phyloP scores from a whole-genome alignment of 129 eudicot species.

The Smallanthus sonchifolius region DNA sequence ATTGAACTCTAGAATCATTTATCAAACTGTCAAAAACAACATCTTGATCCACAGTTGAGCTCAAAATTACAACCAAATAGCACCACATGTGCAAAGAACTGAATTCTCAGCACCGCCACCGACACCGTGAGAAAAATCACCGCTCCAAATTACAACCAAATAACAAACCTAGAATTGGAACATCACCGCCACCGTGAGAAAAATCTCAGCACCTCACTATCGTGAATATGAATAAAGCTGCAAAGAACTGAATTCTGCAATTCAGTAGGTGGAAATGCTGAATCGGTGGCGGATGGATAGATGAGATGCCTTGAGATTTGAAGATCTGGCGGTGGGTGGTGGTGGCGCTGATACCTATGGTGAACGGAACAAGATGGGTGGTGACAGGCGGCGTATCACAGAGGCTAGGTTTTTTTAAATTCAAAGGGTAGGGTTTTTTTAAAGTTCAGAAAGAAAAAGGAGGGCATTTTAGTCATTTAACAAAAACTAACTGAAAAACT shows the following conservation, averaged over 20 bases:
- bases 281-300: conserved; percentile 2
- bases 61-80: conserved; percentile 1
- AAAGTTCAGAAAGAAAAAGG: no score
- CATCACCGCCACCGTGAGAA: neutral
- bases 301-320: conserved; percentile 12
- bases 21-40: neutral
- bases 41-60: conserved; percentile 5
- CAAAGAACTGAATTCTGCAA: neutral
- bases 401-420: no score
- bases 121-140: no score
- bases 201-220: neutral
- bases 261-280: conserved; percentile 1
- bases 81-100: neutral
- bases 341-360: no score
- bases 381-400: no score
- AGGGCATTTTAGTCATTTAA: no score
- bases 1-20: neutral
- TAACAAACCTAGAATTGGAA: no score
- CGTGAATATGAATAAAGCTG: neutral
- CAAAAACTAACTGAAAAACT: no score
- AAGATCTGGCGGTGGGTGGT: conserved; percentile 47
- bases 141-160: no score
- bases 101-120: no score
- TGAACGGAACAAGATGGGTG: no score
- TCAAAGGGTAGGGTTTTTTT: no score